Conservation (phyloP, 306 rosid species). For the Styphnolobium japonicum region DNA sequence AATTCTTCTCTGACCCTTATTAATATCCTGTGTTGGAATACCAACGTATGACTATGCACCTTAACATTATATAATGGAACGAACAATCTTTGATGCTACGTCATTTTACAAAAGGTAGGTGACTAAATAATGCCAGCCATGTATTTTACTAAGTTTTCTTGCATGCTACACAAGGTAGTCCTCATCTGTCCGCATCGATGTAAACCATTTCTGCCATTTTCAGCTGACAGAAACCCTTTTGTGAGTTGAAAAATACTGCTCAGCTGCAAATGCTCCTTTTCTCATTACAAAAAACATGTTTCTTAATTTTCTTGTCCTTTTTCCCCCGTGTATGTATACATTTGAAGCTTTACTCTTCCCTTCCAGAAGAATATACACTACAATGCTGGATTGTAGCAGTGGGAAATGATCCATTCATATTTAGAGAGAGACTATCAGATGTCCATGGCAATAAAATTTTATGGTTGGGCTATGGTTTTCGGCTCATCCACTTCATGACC, state of each 20-base stretch:
- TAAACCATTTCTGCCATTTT: constrained; percentile 26
- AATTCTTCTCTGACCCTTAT: constrained; percentile 17
- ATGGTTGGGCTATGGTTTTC: constrained; percentile 44
- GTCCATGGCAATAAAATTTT: neutral
- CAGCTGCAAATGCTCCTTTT: constrained; percentile 31
- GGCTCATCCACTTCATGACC: constrained; percentile 17
- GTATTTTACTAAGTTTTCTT: constrained; percentile 46
- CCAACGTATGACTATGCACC: constrained; percentile 23
- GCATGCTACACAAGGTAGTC: constrained; percentile 49
- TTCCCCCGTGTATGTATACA: neutral
- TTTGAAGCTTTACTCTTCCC: constrained; percentile 20
- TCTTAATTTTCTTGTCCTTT: neutral
- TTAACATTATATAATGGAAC: constrained; percentile 15
- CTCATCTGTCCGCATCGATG: constrained; percentile 22
- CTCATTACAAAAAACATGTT: constrained; percentile 9
- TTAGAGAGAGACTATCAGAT: constrained; percentile 19
- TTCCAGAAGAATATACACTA: constrained; percentile 29
- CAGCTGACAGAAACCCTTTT: constrained; percentile 29
- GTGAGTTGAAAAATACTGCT: constrained; percentile 38
- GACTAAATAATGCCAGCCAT: constrained; percentile 39
- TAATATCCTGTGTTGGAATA: constrained; percentile 9
- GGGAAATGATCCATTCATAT: constrained; percentile 12
- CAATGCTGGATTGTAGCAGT: neutral
- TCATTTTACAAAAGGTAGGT: constrained; percentile 54
- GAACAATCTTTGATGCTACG: constrained; percentile 39